These are phyloP conservation scores for Dictyostelium capitatum DNA, from an alignment of 78 protist species.

Conservation along the genomic window DNA sequence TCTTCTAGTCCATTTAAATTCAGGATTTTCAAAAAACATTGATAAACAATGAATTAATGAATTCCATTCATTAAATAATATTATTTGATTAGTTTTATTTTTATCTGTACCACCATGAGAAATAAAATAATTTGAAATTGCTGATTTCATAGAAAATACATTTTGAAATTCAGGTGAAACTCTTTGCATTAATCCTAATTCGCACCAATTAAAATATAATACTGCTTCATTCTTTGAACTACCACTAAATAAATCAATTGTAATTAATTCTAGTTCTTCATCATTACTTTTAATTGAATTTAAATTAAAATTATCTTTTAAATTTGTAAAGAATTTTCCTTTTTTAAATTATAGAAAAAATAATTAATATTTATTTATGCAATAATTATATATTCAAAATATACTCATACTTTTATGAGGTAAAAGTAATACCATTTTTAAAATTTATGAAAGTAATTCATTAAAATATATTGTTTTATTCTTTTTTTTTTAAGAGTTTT, in stretches of 20 bases:
- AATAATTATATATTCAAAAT: too few species aligned
- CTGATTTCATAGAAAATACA: background rate
- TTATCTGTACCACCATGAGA: background rate
- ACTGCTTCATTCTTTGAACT: background rate
- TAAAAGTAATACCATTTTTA: background rate
- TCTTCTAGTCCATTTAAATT: background rate
- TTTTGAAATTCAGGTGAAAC: background rate
- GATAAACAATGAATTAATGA: background rate
- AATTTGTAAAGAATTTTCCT: slow-evolving; percentile 1
- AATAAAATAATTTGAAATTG: background rate
- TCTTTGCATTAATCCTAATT: background rate
- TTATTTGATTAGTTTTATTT: background rate
- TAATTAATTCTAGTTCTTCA: background rate
- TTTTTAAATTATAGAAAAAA: background rate
- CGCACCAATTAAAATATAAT: background rate
- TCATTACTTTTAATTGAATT: slow-evolving; percentile 2
- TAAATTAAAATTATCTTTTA: background rate
- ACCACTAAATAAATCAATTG: background rate
- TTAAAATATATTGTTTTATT: background rate
- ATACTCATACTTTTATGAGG: background rate
- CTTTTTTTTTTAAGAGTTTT: background rate
- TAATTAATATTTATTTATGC: background rate
- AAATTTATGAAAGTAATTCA: background rate
- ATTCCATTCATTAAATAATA: background rate
- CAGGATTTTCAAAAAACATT: background rate